Conservation (phyloP, 2,329 filamentous ascomycete species). For the Penicillium sp. region DNA sequence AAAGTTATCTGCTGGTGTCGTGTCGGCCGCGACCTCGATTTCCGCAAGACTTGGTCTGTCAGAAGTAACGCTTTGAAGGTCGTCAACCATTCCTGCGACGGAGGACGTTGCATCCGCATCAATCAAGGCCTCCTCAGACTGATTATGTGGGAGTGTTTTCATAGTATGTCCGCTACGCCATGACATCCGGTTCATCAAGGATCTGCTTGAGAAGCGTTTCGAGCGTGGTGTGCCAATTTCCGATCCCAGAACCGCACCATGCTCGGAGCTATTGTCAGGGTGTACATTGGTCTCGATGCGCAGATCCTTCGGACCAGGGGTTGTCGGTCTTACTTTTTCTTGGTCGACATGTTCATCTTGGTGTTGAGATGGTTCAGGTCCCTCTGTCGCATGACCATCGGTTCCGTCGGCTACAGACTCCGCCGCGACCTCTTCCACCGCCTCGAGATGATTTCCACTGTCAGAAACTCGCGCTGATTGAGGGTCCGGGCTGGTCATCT, state of each 20-base stretch:
- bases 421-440: conserved; percentile 11
- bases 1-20: not conserved
- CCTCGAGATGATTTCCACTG: conserved; percentile 17
- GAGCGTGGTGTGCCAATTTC: conserved; percentile 33
- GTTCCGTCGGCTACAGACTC: not conserved
- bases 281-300: conserved; percentile 12
- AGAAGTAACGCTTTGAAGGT: conserved; percentile 19
- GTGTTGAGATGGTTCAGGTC: not conserved
- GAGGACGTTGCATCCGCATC: conserved; percentile 25
- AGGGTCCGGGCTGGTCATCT: conserved; percentile 19
- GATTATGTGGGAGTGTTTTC: conserved; percentile 26
- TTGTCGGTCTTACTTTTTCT: not conserved
- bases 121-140: conserved; percentile 38
- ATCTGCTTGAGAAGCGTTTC: conserved; percentile 32
- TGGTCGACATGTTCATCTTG: not conserved
- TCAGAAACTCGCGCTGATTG: conserved; percentile 23
- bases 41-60: conserved; percentile 14
- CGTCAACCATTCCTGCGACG: conserved; percentile 27
- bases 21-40: not conserved
- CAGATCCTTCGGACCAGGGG: not conserved
- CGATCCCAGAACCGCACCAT: conserved; percentile 58
- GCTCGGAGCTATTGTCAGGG: conserved; percentile 62
- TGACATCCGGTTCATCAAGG: conserved; percentile 28
- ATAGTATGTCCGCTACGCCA: conserved; percentile 17
- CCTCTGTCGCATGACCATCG: not conserved